Evolutionary conservation across 768 basidiomycete species (phyloP).

Genomic region (Mycena indigotica): DNA sequence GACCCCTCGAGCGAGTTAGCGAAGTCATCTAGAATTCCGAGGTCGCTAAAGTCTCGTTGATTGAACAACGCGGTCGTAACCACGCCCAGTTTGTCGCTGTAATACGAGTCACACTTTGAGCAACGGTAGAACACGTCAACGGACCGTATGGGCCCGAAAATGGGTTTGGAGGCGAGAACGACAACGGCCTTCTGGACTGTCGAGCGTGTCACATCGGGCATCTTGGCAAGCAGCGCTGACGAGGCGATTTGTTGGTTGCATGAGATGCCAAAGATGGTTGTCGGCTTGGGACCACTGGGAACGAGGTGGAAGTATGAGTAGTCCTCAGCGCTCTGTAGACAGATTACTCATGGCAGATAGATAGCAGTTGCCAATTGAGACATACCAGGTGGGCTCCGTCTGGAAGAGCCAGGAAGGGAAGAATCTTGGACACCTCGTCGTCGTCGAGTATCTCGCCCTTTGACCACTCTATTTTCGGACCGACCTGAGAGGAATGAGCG

Average conservation of each 20-base stretch:
- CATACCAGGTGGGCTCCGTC: constrained; percentile 94
- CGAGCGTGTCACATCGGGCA: constrained; percentile 87
- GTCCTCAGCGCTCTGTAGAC: constrained; percentile 77
- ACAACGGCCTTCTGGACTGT: constrained; percentile 98
- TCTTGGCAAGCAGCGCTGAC: constrained; percentile 72
- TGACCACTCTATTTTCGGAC: constrained; percentile 87
- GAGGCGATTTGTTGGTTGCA: constrained; percentile 95
- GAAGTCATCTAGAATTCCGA: constrained; percentile 88
- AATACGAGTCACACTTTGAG: constrained; percentile 1
- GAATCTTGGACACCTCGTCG: constrained; percentile 78
- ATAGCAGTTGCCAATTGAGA: constrained; percentile 14
- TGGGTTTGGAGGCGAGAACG: constrained; percentile 85
- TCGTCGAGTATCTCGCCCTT: constrained; percentile 80
- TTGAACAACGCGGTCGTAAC: constrained; percentile 91
- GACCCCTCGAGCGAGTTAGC: constrained; percentile 73
- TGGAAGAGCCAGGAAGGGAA: constrained; percentile 95
- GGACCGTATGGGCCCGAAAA: constrained; percentile 92
- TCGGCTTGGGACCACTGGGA: constrained; percentile 65
- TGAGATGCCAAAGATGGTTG: constrained; percentile 96
- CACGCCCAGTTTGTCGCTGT: constrained; percentile 88
- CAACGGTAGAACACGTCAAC: not conserved
- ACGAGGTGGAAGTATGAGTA: constrained; percentile 96
- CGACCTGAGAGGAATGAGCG: constrained; percentile 59
- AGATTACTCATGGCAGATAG: constrained; percentile 17
- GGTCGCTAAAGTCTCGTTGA: constrained; percentile 89